These are phyloP conservation scores for Cercis canadensis DNA, from an alignment of 306 rosid genomes.

Conservation along the genomic window DNA sequence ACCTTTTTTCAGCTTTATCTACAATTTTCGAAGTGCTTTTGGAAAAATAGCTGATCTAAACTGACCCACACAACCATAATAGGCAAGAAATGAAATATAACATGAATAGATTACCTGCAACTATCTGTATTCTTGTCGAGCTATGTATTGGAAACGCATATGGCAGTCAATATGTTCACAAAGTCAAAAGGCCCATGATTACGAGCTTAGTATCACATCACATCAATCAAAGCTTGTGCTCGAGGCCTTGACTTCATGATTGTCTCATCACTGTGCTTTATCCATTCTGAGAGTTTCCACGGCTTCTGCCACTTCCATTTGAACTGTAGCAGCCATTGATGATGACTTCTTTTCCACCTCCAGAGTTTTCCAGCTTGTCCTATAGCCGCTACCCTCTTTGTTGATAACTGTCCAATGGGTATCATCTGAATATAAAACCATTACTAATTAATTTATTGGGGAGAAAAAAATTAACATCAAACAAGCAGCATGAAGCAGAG, in stretches of 20 bases:
- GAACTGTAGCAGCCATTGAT: conserved; percentile 91
- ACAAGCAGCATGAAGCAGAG: conserved; percentile 21
- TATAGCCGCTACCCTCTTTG: conserved; percentile 68
- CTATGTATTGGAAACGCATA: conserved; percentile 33
- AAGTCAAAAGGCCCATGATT: conserved; percentile 8
- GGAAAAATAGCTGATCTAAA: too few relatives aligned
- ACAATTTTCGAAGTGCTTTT: too few relatives aligned
- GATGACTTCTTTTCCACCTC: conserved; percentile 95
- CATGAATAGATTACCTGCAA: conserved; percentile 51
- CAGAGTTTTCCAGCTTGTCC: conserved; percentile 85
- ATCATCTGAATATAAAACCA: conserved; percentile 62
- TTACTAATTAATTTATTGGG: conserved; percentile 9
- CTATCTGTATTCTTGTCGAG: conserved; percentile 33
- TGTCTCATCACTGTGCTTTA: conserved; percentile 87
- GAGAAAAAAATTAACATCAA: background rate
- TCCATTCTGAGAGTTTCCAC: conserved; percentile 94
- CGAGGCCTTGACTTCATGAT: conserved; percentile 74
- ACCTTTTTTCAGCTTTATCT: too few relatives aligned
- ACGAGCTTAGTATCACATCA: conserved; percentile 40
- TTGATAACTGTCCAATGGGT: conserved; percentile 72
- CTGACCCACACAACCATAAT: background rate
- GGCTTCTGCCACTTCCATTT: conserved; percentile 97
- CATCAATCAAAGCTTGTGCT: conserved; percentile 54
- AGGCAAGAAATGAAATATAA: background rate
- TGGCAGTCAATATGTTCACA: conserved; percentile 36